A percentile compares a stretch with the other conserved stretches of the same genome.
phyloP scores from a whole-genome alignment of 768 basidiomycete species.

The Hericium alpestre region DNA sequence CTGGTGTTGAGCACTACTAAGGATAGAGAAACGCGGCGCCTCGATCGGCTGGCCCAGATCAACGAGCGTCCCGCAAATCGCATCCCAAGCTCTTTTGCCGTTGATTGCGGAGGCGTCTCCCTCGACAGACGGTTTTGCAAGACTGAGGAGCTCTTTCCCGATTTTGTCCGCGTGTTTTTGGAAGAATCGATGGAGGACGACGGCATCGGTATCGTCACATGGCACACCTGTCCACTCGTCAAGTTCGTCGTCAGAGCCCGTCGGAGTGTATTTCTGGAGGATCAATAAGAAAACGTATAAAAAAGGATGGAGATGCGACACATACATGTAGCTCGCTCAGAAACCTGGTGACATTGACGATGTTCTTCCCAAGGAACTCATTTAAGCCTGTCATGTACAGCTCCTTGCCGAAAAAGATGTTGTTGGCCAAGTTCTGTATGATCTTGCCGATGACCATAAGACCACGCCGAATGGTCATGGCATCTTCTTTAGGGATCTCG shows the following conservation, averaged over 20 bases:
- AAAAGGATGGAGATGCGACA: slow-evolving; percentile 12
- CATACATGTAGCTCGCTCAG: slow-evolving; percentile 62
- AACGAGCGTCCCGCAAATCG: slow-evolving; percentile 66
- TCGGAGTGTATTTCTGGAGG: slow-evolving; percentile 32
- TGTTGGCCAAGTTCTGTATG: slow-evolving; percentile 89
- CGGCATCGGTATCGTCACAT: slow-evolving; percentile 74
- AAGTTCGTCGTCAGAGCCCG: slow-evolving; percentile 44
- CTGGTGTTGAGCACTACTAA: slow-evolving; percentile 40
- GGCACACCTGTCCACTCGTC: slow-evolving; percentile 70
- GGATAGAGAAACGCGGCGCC: slow-evolving; percentile 46
- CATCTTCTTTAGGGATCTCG: slow-evolving; percentile 57
- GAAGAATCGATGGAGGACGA: slow-evolving; percentile 77
- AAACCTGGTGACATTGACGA: slow-evolving; percentile 64
- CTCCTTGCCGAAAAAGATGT: slow-evolving; percentile 88
- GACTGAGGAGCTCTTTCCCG: slow-evolving; percentile 74
- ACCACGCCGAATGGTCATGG: slow-evolving; percentile 54
- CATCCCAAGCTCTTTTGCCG: slow-evolving; percentile 80
- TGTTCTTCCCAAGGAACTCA: slow-evolving; percentile 59
- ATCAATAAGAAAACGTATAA: not conserved
- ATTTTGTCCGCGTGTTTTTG: slow-evolving; percentile 80
- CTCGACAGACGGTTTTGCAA: slow-evolving; percentile 48
- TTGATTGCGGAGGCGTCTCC: slow-evolving; percentile 42
- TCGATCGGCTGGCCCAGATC: slow-evolving; percentile 66
- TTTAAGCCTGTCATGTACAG: slow-evolving; percentile 77
- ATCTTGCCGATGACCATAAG: slow-evolving; percentile 84